Evolutionary conservation across 345 rosid genomes (phyloP).

Genomic region (Salix udensis): DNA sequence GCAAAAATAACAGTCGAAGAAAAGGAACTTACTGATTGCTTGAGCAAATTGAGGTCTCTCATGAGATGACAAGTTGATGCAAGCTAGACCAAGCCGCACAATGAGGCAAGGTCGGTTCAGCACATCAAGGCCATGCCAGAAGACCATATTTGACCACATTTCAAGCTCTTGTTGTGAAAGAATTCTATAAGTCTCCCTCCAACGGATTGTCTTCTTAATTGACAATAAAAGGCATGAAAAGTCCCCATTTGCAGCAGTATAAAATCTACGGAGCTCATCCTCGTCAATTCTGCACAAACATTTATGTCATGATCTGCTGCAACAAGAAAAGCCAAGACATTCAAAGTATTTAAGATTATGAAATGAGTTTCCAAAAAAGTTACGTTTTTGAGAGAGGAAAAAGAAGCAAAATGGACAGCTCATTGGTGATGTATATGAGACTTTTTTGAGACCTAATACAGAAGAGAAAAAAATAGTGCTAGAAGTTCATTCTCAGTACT

Average conservation of each 20-base stretch:
- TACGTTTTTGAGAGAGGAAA: neutral
- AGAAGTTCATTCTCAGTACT: neutral
- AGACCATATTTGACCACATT: constrained; percentile 71
- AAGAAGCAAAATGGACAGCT: neutral
- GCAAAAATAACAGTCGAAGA: neutral
- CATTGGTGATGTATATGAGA: neutral
- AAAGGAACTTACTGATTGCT: constrained; percentile 71
- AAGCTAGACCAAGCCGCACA: constrained; percentile 83
- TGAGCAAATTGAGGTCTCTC: constrained; percentile 85
- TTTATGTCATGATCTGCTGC: constrained; percentile 35
- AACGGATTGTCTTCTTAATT: constrained; percentile 78
- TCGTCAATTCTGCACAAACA: constrained; percentile 72
- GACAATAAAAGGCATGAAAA: constrained; percentile 58
- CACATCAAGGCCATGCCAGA: constrained; percentile 93
- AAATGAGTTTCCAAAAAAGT: neutral
- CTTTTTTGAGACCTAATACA: neutral
- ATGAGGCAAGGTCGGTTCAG: constrained; percentile 78
- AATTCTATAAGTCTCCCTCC: constrained; percentile 84
- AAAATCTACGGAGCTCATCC: constrained; percentile 74
- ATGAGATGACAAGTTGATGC: constrained; percentile 50
- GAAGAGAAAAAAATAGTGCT: neutral
- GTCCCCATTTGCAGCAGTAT: constrained; percentile 72
- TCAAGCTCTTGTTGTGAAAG: constrained; percentile 77
- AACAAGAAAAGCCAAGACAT: constrained; percentile 17
- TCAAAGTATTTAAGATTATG: neutral